phyloP scores from a whole-genome alignment of 352 stramenopile species.

The Phytophthora rubi region DNA sequence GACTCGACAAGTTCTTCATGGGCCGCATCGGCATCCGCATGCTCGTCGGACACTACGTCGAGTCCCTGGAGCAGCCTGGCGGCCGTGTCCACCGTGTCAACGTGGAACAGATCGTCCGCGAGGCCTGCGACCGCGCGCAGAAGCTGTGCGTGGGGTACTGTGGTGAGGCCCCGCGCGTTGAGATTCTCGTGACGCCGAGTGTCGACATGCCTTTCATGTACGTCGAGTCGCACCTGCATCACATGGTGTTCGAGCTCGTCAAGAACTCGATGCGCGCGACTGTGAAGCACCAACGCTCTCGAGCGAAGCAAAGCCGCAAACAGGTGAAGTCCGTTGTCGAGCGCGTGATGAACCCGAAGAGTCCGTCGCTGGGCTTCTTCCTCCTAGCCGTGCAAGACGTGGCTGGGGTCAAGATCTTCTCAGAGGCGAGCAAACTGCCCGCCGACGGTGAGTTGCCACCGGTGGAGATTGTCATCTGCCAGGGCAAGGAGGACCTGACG shows the following conservation, averaged over 20 bases:
- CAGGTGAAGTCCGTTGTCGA: slow-evolving; percentile 45
- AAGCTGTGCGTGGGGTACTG: slow-evolving; percentile 65
- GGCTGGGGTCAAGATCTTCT: slow-evolving; percentile 59
- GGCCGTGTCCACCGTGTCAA: slow-evolving; percentile 80
- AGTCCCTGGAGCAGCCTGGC: slow-evolving; percentile 62
- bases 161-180: slow-evolving; percentile 57
- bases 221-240: slow-evolving; percentile 81
- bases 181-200: slow-evolving; percentile 60
- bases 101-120: slow-evolving; percentile 68
- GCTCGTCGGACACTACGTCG: slow-evolving; percentile 94
- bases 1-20: slow-evolving; percentile 98
- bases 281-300: slow-evolving; percentile 91
- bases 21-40: slow-evolving; percentile 99
- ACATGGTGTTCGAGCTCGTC: slow-evolving; percentile 95
- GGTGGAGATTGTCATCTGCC: slow-evolving; percentile 97
- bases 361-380: slow-evolving; percentile 62
- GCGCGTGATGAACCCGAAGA: slow-evolving; percentile 65
- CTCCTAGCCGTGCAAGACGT: slow-evolving; percentile 60
- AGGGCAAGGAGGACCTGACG: slow-evolving; percentile 93
- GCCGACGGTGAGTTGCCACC: slow-evolving; percentile 67
- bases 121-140: slow-evolving; percentile 58
- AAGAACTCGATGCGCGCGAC: slow-evolving; percentile 98
- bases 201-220: slow-evolving; percentile 77
- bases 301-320: slow-evolving; percentile 23
- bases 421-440: slow-evolving; percentile 56